Percentiles rank a stretch among this genome's conserved stretches.
Evolutionary conservation across 257 asterid genomes (phyloP).

Genomic region (Cruciata laevipes): DNA sequence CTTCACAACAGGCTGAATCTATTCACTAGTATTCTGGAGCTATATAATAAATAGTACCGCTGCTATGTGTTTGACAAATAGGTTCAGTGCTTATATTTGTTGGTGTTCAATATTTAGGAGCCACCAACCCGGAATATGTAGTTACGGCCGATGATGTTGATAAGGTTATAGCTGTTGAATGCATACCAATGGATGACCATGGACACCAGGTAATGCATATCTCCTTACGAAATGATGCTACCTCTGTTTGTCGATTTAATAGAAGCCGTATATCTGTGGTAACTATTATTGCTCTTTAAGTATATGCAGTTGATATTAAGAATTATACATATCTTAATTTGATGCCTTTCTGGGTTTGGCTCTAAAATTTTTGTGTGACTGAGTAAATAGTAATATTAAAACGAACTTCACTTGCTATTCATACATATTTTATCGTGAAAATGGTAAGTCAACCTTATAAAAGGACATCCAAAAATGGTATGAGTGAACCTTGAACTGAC

Average conservation of each 20-base stretch:
- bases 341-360: not conserved
- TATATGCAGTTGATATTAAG: not conserved
- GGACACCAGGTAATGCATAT: constrained; percentile 64
- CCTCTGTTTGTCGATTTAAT: not conserved
- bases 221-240: constrained; percentile 1
- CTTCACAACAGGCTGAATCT: not conserved
- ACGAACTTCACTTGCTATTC: too few relatives aligned
- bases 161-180: constrained; percentile 88
- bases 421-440: too few relatives aligned
- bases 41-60: not conserved
- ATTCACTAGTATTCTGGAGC: not conserved
- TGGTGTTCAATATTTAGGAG: constrained; percentile 45
- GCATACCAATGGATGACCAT: constrained; percentile 98
- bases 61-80: constrained; percentile 3
- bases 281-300: not conserved
- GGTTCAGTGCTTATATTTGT: not conserved
- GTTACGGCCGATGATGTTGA: constrained; percentile 98
- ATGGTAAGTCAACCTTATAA: too few relatives aligned
- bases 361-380: not conserved
- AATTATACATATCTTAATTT: not conserved
- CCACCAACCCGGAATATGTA: constrained; percentile 94
- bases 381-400: not conserved
- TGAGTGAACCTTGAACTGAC: too few relatives aligned
- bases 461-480: too few relatives aligned
- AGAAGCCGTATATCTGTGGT: constrained; percentile 1